phyloP scores from a whole-genome alignment of 2,329 filamentous ascomycete genomes.

The Arthrobotrys sinensis region DNA sequence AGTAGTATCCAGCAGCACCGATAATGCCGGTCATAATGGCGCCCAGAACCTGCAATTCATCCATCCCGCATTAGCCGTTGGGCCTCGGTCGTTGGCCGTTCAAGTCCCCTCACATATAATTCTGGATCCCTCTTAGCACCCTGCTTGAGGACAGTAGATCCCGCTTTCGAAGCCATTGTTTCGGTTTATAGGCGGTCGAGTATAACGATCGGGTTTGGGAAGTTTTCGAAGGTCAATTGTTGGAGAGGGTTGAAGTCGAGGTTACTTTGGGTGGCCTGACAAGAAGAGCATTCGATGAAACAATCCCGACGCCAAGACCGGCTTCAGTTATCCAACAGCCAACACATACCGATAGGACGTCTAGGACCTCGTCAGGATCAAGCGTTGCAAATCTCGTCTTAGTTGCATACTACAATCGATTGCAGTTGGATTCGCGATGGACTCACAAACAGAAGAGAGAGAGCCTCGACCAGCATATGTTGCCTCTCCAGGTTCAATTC shows the following conservation, averaged over 20 bases:
- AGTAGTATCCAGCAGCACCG: conserved; percentile 89
- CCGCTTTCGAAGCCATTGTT: conserved; percentile 60
- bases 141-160: conserved; percentile 71
- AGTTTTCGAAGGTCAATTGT: conserved; percentile 43
- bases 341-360: conserved; percentile 44
- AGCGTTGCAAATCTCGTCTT: not conserved
- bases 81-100: conserved; percentile 6
- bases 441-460: not conserved
- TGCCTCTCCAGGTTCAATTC: conserved; percentile 33
- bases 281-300: conserved; percentile 53
- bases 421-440: not conserved
- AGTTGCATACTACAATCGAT: not conserved
- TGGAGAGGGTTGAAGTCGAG: conserved; percentile 40
- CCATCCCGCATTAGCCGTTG: conserved; percentile 24
- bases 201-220: conserved; percentile 30
- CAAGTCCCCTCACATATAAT: conserved; percentile 75
- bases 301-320: conserved; percentile 44
- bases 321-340: conserved; percentile 42
- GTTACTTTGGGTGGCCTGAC: conserved; percentile 53
- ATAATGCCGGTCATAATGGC: conserved; percentile 92
- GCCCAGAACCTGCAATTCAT: conserved; percentile 79
- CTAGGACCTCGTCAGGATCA: not conserved
- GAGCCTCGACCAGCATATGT: conserved; percentile 41
- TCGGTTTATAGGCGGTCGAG: conserved; percentile 29
- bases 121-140: conserved; percentile 80